phyloP scores from a whole-genome alignment of 768 basidiomycete genomes.

The Mycena sanguinolenta region DNA sequence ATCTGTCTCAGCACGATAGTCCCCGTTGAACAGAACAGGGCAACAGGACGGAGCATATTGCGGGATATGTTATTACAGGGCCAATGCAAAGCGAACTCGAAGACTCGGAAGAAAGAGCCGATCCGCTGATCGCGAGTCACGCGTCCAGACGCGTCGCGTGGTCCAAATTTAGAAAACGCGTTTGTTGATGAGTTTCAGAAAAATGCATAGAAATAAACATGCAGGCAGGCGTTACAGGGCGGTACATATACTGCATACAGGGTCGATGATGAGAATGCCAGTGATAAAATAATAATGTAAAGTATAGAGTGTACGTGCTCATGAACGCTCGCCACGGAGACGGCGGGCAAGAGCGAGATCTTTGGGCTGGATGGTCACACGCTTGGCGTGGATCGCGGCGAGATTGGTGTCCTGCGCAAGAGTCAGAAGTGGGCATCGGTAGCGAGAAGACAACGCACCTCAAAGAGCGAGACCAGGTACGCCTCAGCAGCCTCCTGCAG shows the following conservation, averaged over 20 bases:
- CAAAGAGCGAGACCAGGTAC: constrained; percentile 84
- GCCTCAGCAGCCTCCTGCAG: constrained; percentile 89
- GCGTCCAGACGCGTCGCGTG: too few relatives aligned
- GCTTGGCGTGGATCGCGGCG: constrained; percentile 90
- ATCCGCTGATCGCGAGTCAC: too few relatives aligned
- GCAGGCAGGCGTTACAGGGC: constrained; percentile 6
- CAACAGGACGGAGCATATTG: too few relatives aligned
- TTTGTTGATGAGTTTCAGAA: too few relatives aligned
- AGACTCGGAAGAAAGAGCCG: too few relatives aligned
- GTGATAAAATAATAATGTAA: background rate
- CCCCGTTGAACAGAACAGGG: too few relatives aligned
- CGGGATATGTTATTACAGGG: too few relatives aligned
- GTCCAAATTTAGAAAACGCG: too few relatives aligned
- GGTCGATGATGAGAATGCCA: constrained; percentile 20
- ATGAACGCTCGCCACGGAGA: constrained; percentile 70
- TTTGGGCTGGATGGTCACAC: constrained; percentile 88
- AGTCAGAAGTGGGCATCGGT: constrained; percentile 57
- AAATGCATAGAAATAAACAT: too few relatives aligned
- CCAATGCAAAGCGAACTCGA: too few relatives aligned
- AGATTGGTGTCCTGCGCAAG: constrained; percentile 63
- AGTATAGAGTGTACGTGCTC: constrained; percentile 4
- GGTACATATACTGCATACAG: constrained; percentile 35
- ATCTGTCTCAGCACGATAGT: too few relatives aligned
- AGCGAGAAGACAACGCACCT: constrained; percentile 44
- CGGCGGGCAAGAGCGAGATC: constrained; percentile 86